Base-by-base conservation (phyloP, 495 filamentous ascomycete genomes). In the Parachaetomium inaequale region DNA sequence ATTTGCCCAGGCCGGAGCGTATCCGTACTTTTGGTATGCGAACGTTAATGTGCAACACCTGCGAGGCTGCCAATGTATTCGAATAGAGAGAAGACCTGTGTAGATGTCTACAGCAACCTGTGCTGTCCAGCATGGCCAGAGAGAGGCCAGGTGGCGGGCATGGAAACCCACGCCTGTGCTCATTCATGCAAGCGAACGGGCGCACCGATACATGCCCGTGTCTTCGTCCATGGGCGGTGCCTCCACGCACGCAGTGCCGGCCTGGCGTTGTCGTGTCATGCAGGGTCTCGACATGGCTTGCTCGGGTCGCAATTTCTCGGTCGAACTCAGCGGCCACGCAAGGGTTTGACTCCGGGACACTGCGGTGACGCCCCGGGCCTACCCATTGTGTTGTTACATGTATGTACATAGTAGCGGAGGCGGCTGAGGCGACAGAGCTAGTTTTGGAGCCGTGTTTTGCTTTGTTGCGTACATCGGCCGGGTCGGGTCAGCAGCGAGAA, bases 401-500 rank as follows among this genome's bases (percentile, higher is more conserved):
- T n/a, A n/a, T 28, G 25, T 50, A 7, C 15, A n/a, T n/a, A n/a
- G n/a, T 40, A 15, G 28, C 34, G 21, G 38, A 56, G 12, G 21
- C 36, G 25, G 54, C 36, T 31, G 11, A 29, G 25, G 38, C 3
- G 15, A 15, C 26, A 34, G 26, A 55, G 15, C 34, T 25, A 17
- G 50, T 53, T 36, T 54, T 55, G 34, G 19, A 11, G 6, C 32
- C 32, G 21, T 26, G 36, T 56, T 55, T 43, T 58, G 42, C 28
- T 47, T 58, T 49, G 42, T 56, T 58, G 42, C 11, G 55, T 55
- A 17, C 49, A n/a, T 53, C 32, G 52, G 34, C 23, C 28, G 34
- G 19, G 34, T 28, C 53, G 55, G 55, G 42, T 58, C 46, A 58
- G 55, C 55, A 58, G 31, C 6, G 28, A 28, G 36, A 42, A 38